Evolutionary conservation across 2,329 filamentous ascomycete species (phyloP), one percentile per base, ranked within the genome.

Genomic region (Aureobasidium sp.): DNA sequence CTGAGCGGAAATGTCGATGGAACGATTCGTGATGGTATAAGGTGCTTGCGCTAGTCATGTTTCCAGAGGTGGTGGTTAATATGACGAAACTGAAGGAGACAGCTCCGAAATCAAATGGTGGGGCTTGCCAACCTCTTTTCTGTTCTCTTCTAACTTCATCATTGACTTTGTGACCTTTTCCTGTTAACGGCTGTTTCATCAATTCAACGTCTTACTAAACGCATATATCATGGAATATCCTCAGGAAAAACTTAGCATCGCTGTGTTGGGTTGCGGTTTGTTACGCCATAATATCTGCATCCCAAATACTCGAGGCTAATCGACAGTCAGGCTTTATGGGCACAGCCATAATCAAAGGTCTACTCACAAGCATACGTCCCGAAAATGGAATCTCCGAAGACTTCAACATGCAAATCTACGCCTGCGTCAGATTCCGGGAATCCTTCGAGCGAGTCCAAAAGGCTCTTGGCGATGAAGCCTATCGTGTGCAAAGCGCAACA

Each of bases 281-380:
- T 48, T 7, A 53, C 3, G 11, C 13, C 4, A 5, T 30, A 13
- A 21, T 8, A 32, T 36, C 21, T 2, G 2, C 16, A 25, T 3
- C 3, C 8, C 2, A 21, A n/a, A 39, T 16, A 14, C 16, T 13
- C 7, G 21, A 29, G 21, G 11, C 42, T 57, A n/a, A 42, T 21
- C 13, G 1, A 8, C 8, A 16, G 32, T 21, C 44, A 68, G 67
- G 67, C 16, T 66, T 65, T 51, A 67, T 68, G 64, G 67, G 67
- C 21, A 65, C 67, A 13, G 65, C 66, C 14, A 62, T 68, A 5
- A 62, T 68, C 29, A 61, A 67, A 54, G 67, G 66, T 1, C 63
- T 55, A 29, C 29, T 63, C 37, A 53, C 59, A 27, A 64, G 41
- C 3, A 29, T 59, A 21, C 42, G 21, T 8, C 30, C 48, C 36